phyloP scores from a whole-genome alignment of 495 filamentous ascomycete species.

The Penicillium psychrofluorescens region DNA sequence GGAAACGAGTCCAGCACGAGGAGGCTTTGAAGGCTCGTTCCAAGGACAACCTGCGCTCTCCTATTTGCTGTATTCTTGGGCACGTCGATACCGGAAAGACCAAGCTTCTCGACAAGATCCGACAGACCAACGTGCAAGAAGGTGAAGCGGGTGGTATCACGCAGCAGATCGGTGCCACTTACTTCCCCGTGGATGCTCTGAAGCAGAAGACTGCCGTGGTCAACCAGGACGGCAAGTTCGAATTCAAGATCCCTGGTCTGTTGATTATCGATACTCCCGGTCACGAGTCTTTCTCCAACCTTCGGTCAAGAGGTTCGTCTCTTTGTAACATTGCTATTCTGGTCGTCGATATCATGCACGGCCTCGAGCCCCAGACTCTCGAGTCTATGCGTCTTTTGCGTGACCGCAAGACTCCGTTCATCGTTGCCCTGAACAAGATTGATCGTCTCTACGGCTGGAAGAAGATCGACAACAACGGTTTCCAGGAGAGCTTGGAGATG shows the following conservation, averaged over 20 bases:
- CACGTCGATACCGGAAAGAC: constrained; percentile 99
- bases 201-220: constrained; percentile 86
- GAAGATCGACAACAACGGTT: constrained; percentile 95
- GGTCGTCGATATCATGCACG: constrained; percentile 99
- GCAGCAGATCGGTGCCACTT: constrained; percentile 99
- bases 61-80: constrained; percentile 98
- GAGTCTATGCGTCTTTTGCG: constrained; percentile 94
- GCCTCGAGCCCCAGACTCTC: constrained; percentile 93
- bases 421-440: constrained; percentile 99
- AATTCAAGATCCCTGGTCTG: constrained; percentile 97
- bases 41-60: constrained; percentile 89
- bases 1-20: constrained; percentile 80
- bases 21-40: constrained; percentile 88
- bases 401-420: constrained; percentile 94
- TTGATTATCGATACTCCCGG: constrained; percentile 98
- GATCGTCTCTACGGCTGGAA: constrained; percentile 99
- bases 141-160: constrained; percentile 99
- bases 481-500: constrained; percentile 80
- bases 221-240: constrained; percentile 82
- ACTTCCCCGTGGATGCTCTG: constrained; percentile 95
- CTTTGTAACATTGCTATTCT: constrained; percentile 99
- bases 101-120: constrained; percentile 96
- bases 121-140: constrained; percentile 98
- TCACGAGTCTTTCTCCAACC: constrained; percentile 99
- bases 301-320: constrained; percentile 91